Percentiles rank a stretch among this genome's conserved stretches.
Evolutionary conservation across 73 alveolate genomes (phyloP).

Genomic region (Breviolum minutum): DNA sequence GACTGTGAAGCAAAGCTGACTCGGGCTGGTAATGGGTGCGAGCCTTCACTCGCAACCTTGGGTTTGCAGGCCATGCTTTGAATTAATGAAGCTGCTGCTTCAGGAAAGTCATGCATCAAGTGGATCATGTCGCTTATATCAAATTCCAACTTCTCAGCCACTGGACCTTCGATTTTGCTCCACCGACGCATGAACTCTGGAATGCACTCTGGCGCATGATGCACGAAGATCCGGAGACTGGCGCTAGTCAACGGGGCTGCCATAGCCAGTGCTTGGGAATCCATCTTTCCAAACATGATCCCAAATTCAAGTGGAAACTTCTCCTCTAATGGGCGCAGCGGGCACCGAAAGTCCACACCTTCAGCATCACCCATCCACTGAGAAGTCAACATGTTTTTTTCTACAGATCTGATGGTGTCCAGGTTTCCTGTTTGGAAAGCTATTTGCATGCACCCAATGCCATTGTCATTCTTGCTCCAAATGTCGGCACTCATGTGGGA

Average conservation of each 20-base stretch:
- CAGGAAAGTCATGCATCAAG: constrained; percentile 4
- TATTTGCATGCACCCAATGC: background rate
- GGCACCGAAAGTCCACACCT: background rate
- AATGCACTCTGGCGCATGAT: constrained; percentile 35
- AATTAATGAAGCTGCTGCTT: constrained; percentile 6
- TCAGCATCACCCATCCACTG: background rate
- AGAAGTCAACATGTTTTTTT: background rate
- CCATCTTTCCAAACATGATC: background rate
- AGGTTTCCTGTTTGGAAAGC: background rate
- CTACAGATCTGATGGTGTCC: background rate
- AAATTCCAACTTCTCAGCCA: background rate
- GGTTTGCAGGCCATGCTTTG: background rate
- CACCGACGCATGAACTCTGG: background rate
- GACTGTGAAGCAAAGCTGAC: background rate
- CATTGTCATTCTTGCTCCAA: background rate
- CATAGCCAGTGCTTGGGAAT: background rate
- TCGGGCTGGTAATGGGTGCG: constrained; percentile 31
- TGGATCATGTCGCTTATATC: background rate
- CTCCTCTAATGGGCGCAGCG: too few relatives aligned
- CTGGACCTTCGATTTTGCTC: background rate
- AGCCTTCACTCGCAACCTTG: background rate
- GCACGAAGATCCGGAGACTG: background rate
- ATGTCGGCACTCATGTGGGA: constrained; percentile 4
- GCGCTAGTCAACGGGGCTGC: background rate
- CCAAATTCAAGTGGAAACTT: background rate